Evolutionary conservation across 2,329 filamentous ascomycete genomes (phyloP), one percentile per base, ranked within the genome.

Genomic region (Penicillium sp.): DNA sequence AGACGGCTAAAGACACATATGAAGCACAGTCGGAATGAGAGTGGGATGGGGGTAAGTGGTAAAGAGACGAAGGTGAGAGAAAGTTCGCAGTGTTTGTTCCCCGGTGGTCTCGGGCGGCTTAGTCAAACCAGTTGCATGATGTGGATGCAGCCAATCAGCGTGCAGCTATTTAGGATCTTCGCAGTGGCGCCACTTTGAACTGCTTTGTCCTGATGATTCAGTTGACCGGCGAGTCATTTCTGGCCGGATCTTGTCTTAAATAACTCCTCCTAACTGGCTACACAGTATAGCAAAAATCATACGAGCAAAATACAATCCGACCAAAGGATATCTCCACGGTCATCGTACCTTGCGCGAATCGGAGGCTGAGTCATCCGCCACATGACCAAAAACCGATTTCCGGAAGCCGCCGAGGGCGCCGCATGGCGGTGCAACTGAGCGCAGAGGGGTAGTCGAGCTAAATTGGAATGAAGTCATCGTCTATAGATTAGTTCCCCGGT

Each of bases 111-210:
- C 35, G 50, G 50, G 28, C n/a, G 11, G 50, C 50, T 65, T 65
- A 64, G 58, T 57, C 67, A 69, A 65, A 41, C 31, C 43, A 33
- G 56, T 58, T 58, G 54, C 57, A 58, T 62, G 58, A 58, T 46
- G 45, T 33, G 46, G 0, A n/a, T 7, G 3, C 11, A 31, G 46
- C 72, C 72, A 74, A 74, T 74, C 69, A 74, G 52, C 46, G 30
- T 53, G 14, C 16, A 68, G 51, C 56, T 61, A 65, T 74, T 74
- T 74, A 11, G 69, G 69, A 72, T 63, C 60, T 68, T 66, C 24
- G 16, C 41, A 52, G 63, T 69, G 67, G 64, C 63, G 63, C 65
- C 65, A 70, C 58, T 58, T 38, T 38, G 16, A 38, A 7, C 35
- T 13, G 10, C 11, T 10, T 20, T 38, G 0, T 20, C 13, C 27